These are phyloP conservation scores for Colletotrichum sp. DNA, from an alignment of 2,329 filamentous ascomycete genomes.

Conservation along the genomic window DNA sequence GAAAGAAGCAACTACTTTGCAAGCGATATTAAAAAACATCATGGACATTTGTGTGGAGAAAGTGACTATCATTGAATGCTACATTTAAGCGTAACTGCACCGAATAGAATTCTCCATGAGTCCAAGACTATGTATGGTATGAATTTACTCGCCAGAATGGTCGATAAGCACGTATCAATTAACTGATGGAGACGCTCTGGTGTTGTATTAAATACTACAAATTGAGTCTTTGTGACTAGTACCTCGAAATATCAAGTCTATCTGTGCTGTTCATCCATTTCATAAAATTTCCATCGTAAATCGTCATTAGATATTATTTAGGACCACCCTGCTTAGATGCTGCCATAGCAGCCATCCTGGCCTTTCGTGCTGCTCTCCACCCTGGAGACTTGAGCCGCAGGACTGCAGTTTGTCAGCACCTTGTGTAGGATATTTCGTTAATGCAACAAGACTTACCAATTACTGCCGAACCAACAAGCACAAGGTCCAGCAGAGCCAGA, in stretches of 20 bases:
- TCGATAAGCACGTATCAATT: not conserved
- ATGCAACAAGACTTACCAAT: conserved; percentile 16
- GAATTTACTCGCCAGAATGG: not conserved
- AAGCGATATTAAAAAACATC: not conserved
- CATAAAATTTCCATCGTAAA: not conserved
- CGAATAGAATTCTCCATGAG: accelerated
- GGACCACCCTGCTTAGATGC: not conserved
- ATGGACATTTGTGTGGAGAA: accelerated
- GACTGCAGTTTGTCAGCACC: not conserved
- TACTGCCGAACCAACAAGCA: conserved; percentile 26
- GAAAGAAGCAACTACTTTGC: not conserved
- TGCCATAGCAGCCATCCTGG: conserved; percentile 10
- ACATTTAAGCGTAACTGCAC: not conserved
- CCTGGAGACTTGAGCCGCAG: conserved; percentile 11
- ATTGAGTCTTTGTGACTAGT: not conserved
- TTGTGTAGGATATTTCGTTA: no score
- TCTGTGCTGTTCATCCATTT: not conserved
- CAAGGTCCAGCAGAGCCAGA: conserved; percentile 34
- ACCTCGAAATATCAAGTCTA: not conserved
- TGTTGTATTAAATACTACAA: not conserved
- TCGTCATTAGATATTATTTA: not conserved
- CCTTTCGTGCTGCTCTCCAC: conserved; percentile 15
- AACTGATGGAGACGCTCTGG: not conserved
- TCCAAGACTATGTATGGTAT: not conserved
- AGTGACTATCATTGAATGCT: not conserved